A percentile compares a stretch with the other conserved stretches of the same genome.
Conservation (phyloP, 1,284 basidiomycete genomes). For the Cryptococcus sp. region DNA sequence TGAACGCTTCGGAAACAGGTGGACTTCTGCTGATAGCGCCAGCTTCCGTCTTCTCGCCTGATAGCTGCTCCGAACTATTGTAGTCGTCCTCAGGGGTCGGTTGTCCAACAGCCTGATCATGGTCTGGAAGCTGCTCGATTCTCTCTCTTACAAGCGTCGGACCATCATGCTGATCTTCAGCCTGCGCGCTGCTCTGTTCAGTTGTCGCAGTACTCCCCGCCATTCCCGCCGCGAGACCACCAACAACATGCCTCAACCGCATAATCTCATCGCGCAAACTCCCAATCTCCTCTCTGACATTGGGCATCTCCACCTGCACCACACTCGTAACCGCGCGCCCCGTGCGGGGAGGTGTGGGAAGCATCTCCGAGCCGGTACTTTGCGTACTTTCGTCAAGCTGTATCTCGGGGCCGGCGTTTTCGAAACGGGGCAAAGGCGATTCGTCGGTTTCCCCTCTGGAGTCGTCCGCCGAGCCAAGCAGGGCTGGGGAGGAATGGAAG, state of each 20-base stretch:
- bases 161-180: too few species aligned
- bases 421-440: too few species aligned
- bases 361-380: background rate
- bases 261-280: slow-evolving; percentile 39
- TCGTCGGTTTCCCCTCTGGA: background rate
- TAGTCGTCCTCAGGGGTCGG: slow-evolving; percentile 82
- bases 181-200: background rate
- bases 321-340: slow-evolving; percentile 1
- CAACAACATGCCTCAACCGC: slow-evolving; percentile 37
- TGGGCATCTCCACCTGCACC: slow-evolving; percentile 12
- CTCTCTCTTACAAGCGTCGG: background rate
- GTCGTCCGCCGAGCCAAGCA: background rate
- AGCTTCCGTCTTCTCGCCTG: background rate
- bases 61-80: slow-evolving; percentile 60
- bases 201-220: background rate
- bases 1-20: slow-evolving; percentile 43
- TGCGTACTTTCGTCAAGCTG: background rate
- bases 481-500: slow-evolving; percentile 14
- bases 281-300: slow-evolving; percentile 36
- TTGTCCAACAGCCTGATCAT: slow-evolving; percentile 73
- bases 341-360: slow-evolving; percentile 4
- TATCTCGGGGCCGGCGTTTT: background rate
- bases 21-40: background rate
- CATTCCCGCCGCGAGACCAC: slow-evolving; percentile 31
- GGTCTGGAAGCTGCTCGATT: background rate